phyloP scores from a whole-genome alignment of 768 basidiomycete species.

The Rhodotorula sphaerocarpa region DNA sequence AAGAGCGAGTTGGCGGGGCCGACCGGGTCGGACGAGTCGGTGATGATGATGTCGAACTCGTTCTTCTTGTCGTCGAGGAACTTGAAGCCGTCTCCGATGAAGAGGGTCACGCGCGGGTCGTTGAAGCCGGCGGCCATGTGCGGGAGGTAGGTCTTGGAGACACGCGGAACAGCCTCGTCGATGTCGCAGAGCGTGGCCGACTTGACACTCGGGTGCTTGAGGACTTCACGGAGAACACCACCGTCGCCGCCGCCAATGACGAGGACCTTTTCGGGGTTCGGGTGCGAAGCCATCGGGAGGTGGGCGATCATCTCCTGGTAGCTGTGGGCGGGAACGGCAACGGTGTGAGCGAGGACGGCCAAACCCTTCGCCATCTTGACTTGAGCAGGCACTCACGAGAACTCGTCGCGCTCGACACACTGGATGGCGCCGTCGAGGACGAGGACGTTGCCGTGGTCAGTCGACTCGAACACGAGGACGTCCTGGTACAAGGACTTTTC shows the following conservation, averaged over 20 bases:
- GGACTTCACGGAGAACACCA: slow-evolving; percentile 90
- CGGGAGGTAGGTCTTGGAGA: slow-evolving; percentile 85
- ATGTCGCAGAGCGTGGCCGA: slow-evolving; percentile 94
- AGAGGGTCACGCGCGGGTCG: slow-evolving; percentile 70
- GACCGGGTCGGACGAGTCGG: slow-evolving; percentile 95
- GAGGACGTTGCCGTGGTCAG: slow-evolving; percentile 93
- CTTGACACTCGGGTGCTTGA: slow-evolving; percentile 86
- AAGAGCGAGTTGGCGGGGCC: slow-evolving; percentile 91
- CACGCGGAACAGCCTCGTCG: slow-evolving; percentile 94
- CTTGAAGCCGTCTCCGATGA: slow-evolving; percentile 92
- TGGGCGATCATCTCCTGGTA: slow-evolving; percentile 99
- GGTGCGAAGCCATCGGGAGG: slow-evolving; percentile 89
- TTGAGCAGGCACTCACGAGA: slow-evolving; percentile 66
- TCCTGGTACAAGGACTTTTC: slow-evolving; percentile 93
- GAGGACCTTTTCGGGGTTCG: slow-evolving; percentile 88
- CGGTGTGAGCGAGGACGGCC: background rate
- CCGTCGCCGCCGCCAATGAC: slow-evolving; percentile 99
- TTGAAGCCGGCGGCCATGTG: slow-evolving; percentile 80
- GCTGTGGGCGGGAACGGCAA: slow-evolving; percentile 45
- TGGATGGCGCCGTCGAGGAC: slow-evolving; percentile 87
- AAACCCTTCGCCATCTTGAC: slow-evolving; percentile 1
- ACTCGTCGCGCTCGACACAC: slow-evolving; percentile 95
- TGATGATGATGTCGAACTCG: slow-evolving; percentile 91
- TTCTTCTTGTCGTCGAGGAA: slow-evolving; percentile 80
- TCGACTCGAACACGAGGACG: slow-evolving; percentile 91